Conservation (phyloP, 75 land plant genomes). For the Sequoiadendron giganteum region DNA sequence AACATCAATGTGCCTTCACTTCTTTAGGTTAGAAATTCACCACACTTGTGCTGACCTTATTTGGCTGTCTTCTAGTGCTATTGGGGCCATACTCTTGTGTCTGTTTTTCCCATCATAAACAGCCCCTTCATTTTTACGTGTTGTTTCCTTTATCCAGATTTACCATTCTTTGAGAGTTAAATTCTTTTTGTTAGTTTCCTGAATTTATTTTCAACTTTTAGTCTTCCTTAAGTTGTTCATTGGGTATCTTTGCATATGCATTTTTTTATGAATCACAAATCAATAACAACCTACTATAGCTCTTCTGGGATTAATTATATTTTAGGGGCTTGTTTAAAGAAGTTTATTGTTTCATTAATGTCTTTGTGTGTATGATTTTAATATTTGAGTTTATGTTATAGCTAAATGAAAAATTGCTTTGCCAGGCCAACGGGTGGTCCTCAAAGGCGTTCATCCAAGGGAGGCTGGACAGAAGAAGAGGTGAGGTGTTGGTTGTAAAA, state of each 20-base stretch:
- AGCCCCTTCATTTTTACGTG: neutral
- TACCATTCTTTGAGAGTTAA: neutral
- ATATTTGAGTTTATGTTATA: neutral
- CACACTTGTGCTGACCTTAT: neutral
- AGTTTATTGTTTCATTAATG: neutral
- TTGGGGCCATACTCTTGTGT: neutral
- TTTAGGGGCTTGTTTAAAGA: neutral
- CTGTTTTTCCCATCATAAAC: too few species aligned
- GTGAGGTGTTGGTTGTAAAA: conserved; percentile 10
- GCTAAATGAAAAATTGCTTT: neutral
- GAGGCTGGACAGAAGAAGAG: conserved; percentile 62
- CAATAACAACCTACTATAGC: neutral
- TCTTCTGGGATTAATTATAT: neutral
- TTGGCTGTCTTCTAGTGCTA: neutral
- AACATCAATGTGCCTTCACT: neutral
- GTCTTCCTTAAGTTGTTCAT: neutral
- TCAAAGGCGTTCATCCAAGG: conserved; percentile 53
- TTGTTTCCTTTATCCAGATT: neutral
- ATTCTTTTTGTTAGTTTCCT: neutral
- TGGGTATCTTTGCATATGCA: neutral
- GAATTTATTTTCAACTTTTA: neutral
- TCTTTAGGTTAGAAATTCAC: neutral
- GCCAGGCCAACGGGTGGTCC: conserved; percentile 59
- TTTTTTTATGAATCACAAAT: neutral
- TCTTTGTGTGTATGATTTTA: neutral